These are phyloP conservation scores for Saksenaea oblongispora DNA, from an alignment of 371 early-diverging fungal species.

Conservation along the genomic window DNA sequence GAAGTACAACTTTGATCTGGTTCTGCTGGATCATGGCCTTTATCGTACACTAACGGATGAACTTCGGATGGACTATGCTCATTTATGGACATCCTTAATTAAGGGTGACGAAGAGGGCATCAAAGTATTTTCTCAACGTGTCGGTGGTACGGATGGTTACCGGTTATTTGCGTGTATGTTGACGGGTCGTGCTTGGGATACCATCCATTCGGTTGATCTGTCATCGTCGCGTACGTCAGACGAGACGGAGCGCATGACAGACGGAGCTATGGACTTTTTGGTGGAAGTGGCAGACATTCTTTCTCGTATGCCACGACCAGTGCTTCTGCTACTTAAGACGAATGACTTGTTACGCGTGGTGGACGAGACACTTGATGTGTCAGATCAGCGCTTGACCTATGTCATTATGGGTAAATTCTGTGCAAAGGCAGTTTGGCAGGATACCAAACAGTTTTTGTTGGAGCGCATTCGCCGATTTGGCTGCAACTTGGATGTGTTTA, in stretches of 20 bases:
- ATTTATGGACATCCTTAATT: conserved; percentile 86
- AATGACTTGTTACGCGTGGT: conserved; percentile 81
- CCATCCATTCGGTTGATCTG: conserved; percentile 43
- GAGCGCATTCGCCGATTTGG: conserved; percentile 38
- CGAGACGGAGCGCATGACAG: conserved; percentile 46
- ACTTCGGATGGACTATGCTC: conserved; percentile 83
- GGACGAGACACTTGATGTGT: conserved; percentile 49
- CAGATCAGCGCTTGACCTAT: conserved; percentile 50
- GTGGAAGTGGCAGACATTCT: conserved; percentile 81
- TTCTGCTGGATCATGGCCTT: conserved; percentile 92
- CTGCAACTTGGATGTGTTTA: conserved; percentile 26
- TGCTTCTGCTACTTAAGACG: conserved; percentile 87
- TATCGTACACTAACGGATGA: conserved; percentile 75
- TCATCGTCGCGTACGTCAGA: conserved; percentile 38
- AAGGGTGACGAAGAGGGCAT: conserved; percentile 75
- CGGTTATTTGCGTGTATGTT: conserved; percentile 83
- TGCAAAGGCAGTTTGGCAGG: conserved; percentile 55
- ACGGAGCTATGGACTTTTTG: conserved; percentile 55
- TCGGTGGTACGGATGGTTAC: conserved; percentile 80
- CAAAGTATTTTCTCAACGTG: conserved; percentile 50
- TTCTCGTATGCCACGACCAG: conserved; percentile 76
- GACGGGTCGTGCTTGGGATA: conserved; percentile 86
- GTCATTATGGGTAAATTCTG: conserved; percentile 60
- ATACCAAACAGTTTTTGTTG: conserved; percentile 29
- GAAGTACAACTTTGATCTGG: conserved; percentile 81